Percentiles rank a stretch among this genome's conserved stretches.
Evolutionary conservation across 106 monocot species (phyloP).

Genomic region (Acanthochlamys bracteata): DNA sequence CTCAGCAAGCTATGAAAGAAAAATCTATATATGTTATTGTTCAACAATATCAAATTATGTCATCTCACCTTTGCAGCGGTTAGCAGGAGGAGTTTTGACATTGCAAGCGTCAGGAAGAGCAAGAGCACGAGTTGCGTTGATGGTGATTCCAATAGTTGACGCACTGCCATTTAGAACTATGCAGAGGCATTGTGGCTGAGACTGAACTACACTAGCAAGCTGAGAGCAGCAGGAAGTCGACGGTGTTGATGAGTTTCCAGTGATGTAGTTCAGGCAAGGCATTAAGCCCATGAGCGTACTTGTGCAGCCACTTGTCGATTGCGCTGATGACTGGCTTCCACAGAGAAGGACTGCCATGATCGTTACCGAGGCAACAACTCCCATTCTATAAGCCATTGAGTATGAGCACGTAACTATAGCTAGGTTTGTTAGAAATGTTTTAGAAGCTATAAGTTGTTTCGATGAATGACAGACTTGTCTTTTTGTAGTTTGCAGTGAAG

Average conservation of each 20-base stretch:
- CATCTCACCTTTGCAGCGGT: constrained; percentile 44
- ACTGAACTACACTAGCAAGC: constrained; percentile 31
- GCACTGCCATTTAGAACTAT: constrained; percentile 26
- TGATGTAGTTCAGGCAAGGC: constrained; percentile 46
- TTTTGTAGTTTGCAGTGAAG: background rate
- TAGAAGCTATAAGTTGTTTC: no score
- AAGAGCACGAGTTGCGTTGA: constrained; percentile 31
- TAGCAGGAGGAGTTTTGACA: constrained; percentile 34
- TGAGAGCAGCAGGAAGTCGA: constrained; percentile 44
- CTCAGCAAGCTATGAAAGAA: background rate
- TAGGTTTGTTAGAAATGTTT: background rate
- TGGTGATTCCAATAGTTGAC: constrained; percentile 19
- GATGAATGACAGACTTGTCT: background rate
- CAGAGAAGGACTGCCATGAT: background rate
- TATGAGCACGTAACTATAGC: background rate
- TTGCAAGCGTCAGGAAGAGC: constrained; percentile 38
- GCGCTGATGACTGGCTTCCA: constrained; percentile 5
- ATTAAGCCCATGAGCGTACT: constrained; percentile 25
- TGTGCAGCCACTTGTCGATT: constrained; percentile 22
- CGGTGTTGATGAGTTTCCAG: constrained; percentile 26
- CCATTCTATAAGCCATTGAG: background rate
- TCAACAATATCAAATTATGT: no score
- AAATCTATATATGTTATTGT: background rate
- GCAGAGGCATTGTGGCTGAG: constrained; percentile 47
- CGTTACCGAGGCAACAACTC: background rate